A percentile compares a stretch with the other conserved stretches of the same genome.
Conservation (phyloP, 495 filamentous ascomycete species). For the Penicillium maclennaniae region DNA sequence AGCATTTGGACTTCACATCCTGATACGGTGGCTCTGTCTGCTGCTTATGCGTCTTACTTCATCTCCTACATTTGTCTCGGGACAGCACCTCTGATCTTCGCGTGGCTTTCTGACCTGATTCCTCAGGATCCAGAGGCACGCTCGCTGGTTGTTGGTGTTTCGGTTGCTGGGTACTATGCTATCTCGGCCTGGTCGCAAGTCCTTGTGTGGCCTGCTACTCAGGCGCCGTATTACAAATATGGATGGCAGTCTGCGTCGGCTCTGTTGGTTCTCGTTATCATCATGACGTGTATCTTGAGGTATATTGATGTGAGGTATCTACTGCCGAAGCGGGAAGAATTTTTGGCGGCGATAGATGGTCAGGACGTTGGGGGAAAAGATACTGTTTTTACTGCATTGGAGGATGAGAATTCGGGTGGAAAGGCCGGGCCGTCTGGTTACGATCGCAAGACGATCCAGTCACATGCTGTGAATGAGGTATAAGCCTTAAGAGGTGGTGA, state of each 20-base stretch:
- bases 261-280: constrained; percentile 26
- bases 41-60: constrained; percentile 30
- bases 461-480: background rate
- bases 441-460: background rate
- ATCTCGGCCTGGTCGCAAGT: constrained; percentile 35
- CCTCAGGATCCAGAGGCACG: constrained; percentile 31
- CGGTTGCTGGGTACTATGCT: constrained; percentile 29
- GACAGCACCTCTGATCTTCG: constrained; percentile 33
- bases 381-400: constrained; percentile 2
- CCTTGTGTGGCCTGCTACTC: constrained; percentile 28
- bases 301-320: constrained; percentile 28
- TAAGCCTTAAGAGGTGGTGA: background rate
- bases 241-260: constrained; percentile 30
- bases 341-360: constrained; percentile 17
- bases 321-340: constrained; percentile 23
- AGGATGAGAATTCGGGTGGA: background rate
- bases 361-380: constrained; percentile 13
- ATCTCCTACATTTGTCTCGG: constrained; percentile 26
- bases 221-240: constrained; percentile 30
- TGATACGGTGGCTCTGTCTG: constrained; percentile 16
- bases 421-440: background rate
- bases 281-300: constrained; percentile 26
- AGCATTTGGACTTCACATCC: constrained; percentile 29
- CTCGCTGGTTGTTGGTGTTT: constrained; percentile 27
- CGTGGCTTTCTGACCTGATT: constrained; percentile 30